A percentile compares a stretch with the other conserved stretches of the same genome.
phyloP scores from a whole-genome alignment of 2,329 filamentous ascomycete species.

The Reticulascus tulasneorum region DNA sequence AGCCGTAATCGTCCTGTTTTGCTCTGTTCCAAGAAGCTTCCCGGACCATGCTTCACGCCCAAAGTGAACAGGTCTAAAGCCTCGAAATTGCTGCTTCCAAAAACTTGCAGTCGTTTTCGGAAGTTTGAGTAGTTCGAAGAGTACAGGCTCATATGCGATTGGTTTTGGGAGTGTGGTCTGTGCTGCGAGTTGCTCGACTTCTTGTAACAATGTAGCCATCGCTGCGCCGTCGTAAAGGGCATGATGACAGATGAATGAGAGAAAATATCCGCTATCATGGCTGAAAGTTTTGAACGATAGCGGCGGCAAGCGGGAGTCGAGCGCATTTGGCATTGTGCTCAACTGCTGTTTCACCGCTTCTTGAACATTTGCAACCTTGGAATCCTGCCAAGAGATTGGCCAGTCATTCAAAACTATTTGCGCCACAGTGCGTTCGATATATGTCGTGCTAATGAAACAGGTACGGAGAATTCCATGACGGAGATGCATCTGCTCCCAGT shows the following conservation, averaged over 20 bases:
- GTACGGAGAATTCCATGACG: constrained; percentile 78
- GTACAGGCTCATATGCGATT: constrained; percentile 59
- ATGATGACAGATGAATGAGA: constrained; percentile 65
- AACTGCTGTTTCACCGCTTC: constrained; percentile 36
- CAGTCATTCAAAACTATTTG: constrained; percentile 63
- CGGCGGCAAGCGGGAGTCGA: constrained; percentile 43
- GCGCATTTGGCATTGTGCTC: constrained; percentile 27
- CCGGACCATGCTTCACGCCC: background rate
- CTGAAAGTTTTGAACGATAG: constrained; percentile 40
- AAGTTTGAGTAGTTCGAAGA: constrained; percentile 52
- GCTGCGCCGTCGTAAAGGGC: constrained; percentile 84
- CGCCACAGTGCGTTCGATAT: constrained; percentile 58
- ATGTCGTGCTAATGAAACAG: constrained; percentile 64
- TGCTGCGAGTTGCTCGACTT: constrained; percentile 59
- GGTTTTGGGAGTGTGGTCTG: constrained; percentile 42
- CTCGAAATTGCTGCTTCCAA: constrained; percentile 57
- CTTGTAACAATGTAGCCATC: constrained; percentile 63
- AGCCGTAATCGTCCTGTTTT: background rate
- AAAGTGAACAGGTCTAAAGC: constrained; percentile 35
- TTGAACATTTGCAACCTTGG: constrained; percentile 28
- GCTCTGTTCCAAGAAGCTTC: background rate
- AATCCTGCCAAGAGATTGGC: constrained; percentile 34
- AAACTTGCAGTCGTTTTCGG: constrained; percentile 53
- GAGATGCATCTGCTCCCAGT: constrained; percentile 59
- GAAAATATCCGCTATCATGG: constrained; percentile 24